Base-by-base conservation (phyloP, 2,329 filamentous ascomycete species). In the Curvularia verruculosa region DNA sequence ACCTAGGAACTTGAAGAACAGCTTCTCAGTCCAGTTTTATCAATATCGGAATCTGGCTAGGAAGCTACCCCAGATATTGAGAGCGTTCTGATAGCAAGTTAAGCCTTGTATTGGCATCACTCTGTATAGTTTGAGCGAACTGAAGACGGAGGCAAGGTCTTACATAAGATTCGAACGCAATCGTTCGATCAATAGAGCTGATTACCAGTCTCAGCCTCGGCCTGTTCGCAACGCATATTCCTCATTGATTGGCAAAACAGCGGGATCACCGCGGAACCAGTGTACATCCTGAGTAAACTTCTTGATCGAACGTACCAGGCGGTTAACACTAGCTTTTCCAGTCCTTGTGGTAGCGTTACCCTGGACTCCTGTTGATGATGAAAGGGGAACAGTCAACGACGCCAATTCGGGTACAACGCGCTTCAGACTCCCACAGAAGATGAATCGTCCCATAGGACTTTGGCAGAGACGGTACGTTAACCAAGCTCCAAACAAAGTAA, bases 401-500 rank as follows among this genome's bases (percentile, higher is more conserved):
- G 37, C n/a, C 3, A 52, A 8, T 19, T n/a, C 13, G 5, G 39
- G 8, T 1, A 57, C 2, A 12, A 40, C 43, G 13, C 9, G 13
- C 13, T 49, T 60, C 18, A 58, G 9, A 1, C 54, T 48, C n/a
- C 45, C 47, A 5, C n/a, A 6, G 3, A 51, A 26, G 1, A 37
- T 41, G 10, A 40, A 15, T 1, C 28, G 24, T 26, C 29, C 45
- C 24, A 48, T 31, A 28, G 52, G 48, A 21, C 23, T 39, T 15
- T 56, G 44, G 29, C 53, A 61, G 24, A 64, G 54, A 24, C 55
- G 64, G 29, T 60, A 66, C 10, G 61, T 63, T 6, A 43, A 44
- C 58, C 60, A 70, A 18, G 64, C 66, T 18, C 53, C 50, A 18
- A 60, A 47, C 49, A 68, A 23, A 34, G 77, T 78, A 0, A 78